Percentiles rank a stretch among this genome's conserved stretches.
Evolutionary conservation across 2,329 filamentous ascomycete genomes (phyloP).

Genomic region (Pseudogymnoascus sp.): DNA sequence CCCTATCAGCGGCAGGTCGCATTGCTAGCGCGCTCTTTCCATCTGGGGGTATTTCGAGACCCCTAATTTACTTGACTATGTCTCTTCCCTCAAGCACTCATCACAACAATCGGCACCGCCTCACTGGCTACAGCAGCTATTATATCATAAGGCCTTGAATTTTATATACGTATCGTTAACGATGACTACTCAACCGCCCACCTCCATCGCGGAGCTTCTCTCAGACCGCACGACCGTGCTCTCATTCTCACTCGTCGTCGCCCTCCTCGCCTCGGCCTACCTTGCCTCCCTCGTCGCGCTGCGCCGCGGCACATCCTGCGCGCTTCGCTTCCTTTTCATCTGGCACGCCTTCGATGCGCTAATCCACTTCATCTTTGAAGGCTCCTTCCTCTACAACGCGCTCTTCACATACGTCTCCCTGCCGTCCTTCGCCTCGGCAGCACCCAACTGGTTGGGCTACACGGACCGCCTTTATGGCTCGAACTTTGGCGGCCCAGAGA

Average conservation of each 20-base stretch:
- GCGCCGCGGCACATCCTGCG: constrained; percentile 35
- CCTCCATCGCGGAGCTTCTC: constrained; percentile 35
- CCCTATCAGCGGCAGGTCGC: constrained; percentile 1
- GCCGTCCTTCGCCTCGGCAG: constrained; percentile 73
- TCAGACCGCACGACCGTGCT: constrained; percentile 49
- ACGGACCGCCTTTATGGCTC: constrained; percentile 46
- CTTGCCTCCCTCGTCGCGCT: constrained; percentile 38
- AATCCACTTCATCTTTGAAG: constrained; percentile 86
- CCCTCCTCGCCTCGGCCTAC: constrained; percentile 45
- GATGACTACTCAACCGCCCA: neutral
- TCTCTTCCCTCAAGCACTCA: neutral
- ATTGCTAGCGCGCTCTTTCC: neutral
- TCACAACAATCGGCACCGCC: neutral
- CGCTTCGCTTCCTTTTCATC: constrained; percentile 72
- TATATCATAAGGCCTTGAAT: neutral
- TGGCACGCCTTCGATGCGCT: constrained; percentile 93
- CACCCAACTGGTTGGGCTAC: constrained; percentile 44
- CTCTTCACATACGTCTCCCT: constrained; percentile 56
- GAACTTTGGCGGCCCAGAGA: constrained; percentile 44
- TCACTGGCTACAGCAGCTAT: neutral
- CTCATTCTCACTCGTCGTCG: constrained; percentile 48
- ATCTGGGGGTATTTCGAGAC: constrained; percentile 6
- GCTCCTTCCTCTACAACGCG: constrained; percentile 86
- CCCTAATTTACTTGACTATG: constrained; percentile 2
- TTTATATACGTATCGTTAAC: neutral